phyloP scores from a whole-genome alignment of 106 monocot species.

The Allium fistulosum region DNA sequence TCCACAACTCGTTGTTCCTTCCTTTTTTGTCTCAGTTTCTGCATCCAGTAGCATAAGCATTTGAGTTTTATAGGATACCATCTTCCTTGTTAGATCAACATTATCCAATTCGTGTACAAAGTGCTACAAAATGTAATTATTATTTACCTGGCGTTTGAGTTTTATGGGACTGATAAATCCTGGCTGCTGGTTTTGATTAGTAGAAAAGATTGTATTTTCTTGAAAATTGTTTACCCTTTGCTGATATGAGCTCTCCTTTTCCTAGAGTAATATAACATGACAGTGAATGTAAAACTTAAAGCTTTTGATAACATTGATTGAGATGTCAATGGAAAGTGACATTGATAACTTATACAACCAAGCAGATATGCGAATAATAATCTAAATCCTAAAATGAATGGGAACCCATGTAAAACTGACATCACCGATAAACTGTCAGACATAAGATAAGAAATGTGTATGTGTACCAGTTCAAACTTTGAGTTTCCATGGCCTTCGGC shows the following conservation, averaged over 20 bases:
- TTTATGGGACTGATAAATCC: conserved; percentile 27
- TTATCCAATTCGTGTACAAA: neutral
- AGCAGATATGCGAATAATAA: neutral
- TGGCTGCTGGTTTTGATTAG: conserved; percentile 5
- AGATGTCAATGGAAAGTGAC: too few species aligned
- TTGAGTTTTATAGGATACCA: neutral
- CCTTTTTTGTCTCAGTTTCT: conserved; percentile 44
- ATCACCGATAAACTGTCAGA: neutral
- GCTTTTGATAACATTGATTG: too few species aligned
- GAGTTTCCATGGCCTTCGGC: conserved; percentile 2
- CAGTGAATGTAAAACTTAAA: neutral
- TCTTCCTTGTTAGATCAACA: neutral
- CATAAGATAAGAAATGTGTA: neutral
- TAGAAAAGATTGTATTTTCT: conserved; percentile 12
- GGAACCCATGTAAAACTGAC: neutral
- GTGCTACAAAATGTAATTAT: neutral
- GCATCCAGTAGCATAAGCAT: conserved; percentile 3
- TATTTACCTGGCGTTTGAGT: conserved; percentile 41
- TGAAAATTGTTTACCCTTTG: conserved; percentile 13
- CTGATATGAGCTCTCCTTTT: conserved; percentile 4
- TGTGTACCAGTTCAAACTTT: conserved; percentile 17
- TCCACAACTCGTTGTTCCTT: conserved; percentile 32
- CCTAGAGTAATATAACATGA: conserved; percentile 4
- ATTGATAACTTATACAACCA: neutral
- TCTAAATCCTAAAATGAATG: neutral